Conservation (phyloP, 441 rosid species). For the Eruca vesicaria region DNA sequence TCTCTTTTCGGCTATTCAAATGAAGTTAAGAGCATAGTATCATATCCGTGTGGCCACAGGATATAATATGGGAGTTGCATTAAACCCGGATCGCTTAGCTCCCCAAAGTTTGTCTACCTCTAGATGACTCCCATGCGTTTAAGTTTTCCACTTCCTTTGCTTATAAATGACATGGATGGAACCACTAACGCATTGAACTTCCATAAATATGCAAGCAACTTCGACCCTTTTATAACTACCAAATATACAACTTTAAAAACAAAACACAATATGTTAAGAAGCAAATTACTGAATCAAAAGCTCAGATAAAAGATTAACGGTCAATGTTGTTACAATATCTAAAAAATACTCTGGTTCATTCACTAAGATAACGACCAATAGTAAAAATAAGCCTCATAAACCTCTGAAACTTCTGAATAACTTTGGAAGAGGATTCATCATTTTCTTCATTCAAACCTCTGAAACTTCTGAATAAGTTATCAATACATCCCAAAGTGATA, state of each 20-base stretch:
- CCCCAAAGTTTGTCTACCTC: too few relatives aligned
- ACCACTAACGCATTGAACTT: too few relatives aligned
- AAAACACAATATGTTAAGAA: neutral
- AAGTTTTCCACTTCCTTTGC: too few relatives aligned
- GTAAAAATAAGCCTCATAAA: neutral
- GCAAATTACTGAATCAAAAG: neutral
- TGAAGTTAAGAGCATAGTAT: too few relatives aligned
- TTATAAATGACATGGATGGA: too few relatives aligned
- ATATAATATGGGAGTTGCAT: too few relatives aligned
- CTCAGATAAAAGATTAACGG: neutral
- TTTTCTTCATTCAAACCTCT: neutral
- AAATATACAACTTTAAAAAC: neutral
- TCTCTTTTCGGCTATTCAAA: too few relatives aligned
- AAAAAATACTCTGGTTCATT: neutral
- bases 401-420: neutral
- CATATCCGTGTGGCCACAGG: too few relatives aligned
- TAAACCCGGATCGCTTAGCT: too few relatives aligned
- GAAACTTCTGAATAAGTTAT: conserved; percentile 1
- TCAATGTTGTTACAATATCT: neutral
- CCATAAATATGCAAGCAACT: too few relatives aligned
- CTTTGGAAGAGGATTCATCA: neutral
- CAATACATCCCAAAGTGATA: conserved; percentile 14
- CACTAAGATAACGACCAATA: neutral
- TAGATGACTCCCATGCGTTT: too few relatives aligned
- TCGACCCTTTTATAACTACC: too few relatives aligned